These are phyloP conservation scores for Pinus albicaulis DNA, from an alignment of 75 land plant genomes.

Conservation along the genomic window DNA sequence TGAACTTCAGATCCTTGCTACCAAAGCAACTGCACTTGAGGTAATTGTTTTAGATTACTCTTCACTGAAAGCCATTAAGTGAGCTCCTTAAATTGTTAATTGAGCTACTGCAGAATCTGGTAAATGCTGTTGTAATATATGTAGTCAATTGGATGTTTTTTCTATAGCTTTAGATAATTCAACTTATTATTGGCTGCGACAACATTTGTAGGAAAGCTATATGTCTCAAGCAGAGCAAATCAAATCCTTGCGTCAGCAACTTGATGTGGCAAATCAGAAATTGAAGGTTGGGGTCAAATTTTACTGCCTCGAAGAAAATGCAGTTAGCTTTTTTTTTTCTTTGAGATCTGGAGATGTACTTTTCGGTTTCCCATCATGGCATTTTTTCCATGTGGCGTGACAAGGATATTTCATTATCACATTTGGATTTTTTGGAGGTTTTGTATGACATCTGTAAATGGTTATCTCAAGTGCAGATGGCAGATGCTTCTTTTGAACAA, in stretches of 20 bases:
- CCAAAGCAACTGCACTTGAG: slow-evolving; percentile 34
- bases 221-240: slow-evolving; percentile 22
- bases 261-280: slow-evolving; percentile 17
- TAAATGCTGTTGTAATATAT: too few species aligned
- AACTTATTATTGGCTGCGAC: background rate
- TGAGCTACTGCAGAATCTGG: background rate
- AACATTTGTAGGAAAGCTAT: slow-evolving; percentile 20
- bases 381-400: background rate
- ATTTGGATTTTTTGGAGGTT: background rate
- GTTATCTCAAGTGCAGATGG: slow-evolving; percentile 11
- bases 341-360: background rate
- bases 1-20: slow-evolving; percentile 21
- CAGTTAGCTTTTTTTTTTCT: background rate
- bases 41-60: background rate
- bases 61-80: background rate
- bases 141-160: background rate
- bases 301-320: background rate
- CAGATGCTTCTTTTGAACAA: slow-evolving; percentile 13
- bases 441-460: background rate
- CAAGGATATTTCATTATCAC: too few species aligned
- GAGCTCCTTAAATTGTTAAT: background rate
- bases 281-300: slow-evolving; percentile 17
- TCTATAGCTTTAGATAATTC: background rate
- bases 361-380: background rate
- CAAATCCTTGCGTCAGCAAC: slow-evolving; percentile 18